Base-by-base conservation (phyloP, 495 filamentous ascomycete genomes). In the Lepraria neglecta region DNA sequence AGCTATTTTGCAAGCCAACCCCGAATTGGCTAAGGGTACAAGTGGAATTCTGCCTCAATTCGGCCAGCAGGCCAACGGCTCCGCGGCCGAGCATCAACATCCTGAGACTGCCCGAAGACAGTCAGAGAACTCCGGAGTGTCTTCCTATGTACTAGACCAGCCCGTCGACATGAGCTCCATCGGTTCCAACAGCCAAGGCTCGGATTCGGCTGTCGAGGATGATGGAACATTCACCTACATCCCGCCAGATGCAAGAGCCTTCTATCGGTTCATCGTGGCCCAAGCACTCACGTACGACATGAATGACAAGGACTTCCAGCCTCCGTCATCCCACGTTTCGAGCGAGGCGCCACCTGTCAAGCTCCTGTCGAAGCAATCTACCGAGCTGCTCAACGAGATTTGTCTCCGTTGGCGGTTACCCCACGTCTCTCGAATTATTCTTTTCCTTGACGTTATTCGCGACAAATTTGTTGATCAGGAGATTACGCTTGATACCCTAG, bases 391-490 rank as follows among this genome's bases (percentile, higher is more conserved):
- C 58, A 87, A 87, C 67, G 92, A 97, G 68, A 79, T 96, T 46
- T 88, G 84, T 67, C 73, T 90, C 65, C 85, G 92, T 62, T 99
- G 95, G 95, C 86, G 95, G 28, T 83, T 99, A 62, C 92, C 94
- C 21, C 82, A 83, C 52, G 90, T 87, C 69, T 90, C 91, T 40
- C 80, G 90, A 52, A 76, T 92, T 58, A 82, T 91, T 3, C 75
- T 95, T 11, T 89, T 95, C 68, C 74, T 97, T 44, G 95, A 99
- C 74, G 90, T 91, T 44, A 81, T 90, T 46, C 80, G 84, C 21
- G 84, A 87, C 67, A 94, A 92, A 69, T 97, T 90, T 68, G 78
- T 92, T 56, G 86, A 96, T 65, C 87, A 90, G 64, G 87, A 96
- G 68, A 87, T 96, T 50, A 79, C 82, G 27, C 80, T 92, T 40